Conservation (phyloP, 768 basidiomycete genomes). For the Agrocybe praecox region DNA sequence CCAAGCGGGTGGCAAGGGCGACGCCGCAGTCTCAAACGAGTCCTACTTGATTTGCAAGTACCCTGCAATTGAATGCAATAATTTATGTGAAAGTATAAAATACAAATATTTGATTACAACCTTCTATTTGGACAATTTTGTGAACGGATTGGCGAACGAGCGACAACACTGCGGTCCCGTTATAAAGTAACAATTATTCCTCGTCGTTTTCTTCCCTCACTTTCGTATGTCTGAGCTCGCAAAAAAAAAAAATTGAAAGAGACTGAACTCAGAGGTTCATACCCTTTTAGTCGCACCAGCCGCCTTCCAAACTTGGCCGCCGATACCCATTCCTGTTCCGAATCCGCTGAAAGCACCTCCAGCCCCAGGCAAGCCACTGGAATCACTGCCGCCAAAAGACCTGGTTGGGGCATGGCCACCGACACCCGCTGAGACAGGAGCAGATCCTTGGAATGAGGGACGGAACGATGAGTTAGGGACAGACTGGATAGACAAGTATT, state of each 20-base stretch:
- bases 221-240: not conserved
- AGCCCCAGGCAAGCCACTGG: not conserved
- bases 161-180: too few relatives aligned
- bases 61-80: not conserved
- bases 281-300: slow-evolving; percentile 13
- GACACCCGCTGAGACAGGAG: slow-evolving; percentile 1
- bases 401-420: slow-evolving; percentile 2
- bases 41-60: too few relatives aligned
- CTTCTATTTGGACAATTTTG: not conserved
- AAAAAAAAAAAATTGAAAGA: not conserved
- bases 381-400: slow-evolving; percentile 2
- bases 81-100: not conserved
- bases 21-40: too few relatives aligned
- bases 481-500: slow-evolving; percentile 80
- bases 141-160: too few relatives aligned
- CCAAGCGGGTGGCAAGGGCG: too few relatives aligned
- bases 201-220: not conserved
- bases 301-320: slow-evolving; percentile 20
- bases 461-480: slow-evolving; percentile 70
- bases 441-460: slow-evolving; percentile 53
- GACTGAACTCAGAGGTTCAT: not conserved
- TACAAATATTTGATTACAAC: not conserved
- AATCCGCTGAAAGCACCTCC: slow-evolving; percentile 23
- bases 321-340: slow-evolving; percentile 27
- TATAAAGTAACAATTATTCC: too few relatives aligned